phyloP scores from a whole-genome alignment of 805 yeast species.

The Candida xiaguanensis region DNA sequence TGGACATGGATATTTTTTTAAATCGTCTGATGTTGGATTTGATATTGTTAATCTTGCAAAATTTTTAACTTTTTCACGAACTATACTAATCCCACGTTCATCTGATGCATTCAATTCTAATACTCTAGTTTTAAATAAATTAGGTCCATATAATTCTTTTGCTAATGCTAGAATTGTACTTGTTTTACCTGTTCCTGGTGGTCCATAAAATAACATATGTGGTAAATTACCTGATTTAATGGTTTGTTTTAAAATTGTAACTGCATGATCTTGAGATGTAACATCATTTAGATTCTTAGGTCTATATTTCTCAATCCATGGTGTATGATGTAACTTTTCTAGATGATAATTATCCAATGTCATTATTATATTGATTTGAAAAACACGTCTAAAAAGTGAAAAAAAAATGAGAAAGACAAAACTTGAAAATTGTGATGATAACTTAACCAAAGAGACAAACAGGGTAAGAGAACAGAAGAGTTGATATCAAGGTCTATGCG shows the following conservation, averaged over 20 bases:
- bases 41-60: slow-evolving; percentile 85
- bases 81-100: slow-evolving; percentile 86
- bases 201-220: slow-evolving; percentile 88
- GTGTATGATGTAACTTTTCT: slow-evolving; percentile 52
- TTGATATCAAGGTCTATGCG: no score
- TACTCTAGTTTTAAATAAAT: slow-evolving; percentile 63
- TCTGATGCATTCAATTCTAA: slow-evolving; percentile 86
- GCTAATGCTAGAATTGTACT: slow-evolving; percentile 84
- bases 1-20: slow-evolving; percentile 84
- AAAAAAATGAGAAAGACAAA: background rate
- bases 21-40: slow-evolving; percentile 67
- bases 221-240: slow-evolving; percentile 80
- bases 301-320: slow-evolving; percentile 95
- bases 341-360: slow-evolving; percentile 25
- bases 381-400: slow-evolving; percentile 5
- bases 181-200: slow-evolving; percentile 93
- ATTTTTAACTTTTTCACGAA: slow-evolving; percentile 77
- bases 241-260: slow-evolving; percentile 75
- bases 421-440: no score
- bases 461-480: no score
- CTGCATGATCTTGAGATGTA: slow-evolving; percentile 88
- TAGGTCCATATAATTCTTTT: slow-evolving; percentile 72
- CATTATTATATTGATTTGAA: slow-evolving; percentile 4
- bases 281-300: slow-evolving; percentile 86
- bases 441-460: no score